Evolutionary conservation across 306 rosid genomes (phyloP), one percentile per base, ranked within the genome.

Genomic region (Amphicarpaea edgeworthii): DNA sequence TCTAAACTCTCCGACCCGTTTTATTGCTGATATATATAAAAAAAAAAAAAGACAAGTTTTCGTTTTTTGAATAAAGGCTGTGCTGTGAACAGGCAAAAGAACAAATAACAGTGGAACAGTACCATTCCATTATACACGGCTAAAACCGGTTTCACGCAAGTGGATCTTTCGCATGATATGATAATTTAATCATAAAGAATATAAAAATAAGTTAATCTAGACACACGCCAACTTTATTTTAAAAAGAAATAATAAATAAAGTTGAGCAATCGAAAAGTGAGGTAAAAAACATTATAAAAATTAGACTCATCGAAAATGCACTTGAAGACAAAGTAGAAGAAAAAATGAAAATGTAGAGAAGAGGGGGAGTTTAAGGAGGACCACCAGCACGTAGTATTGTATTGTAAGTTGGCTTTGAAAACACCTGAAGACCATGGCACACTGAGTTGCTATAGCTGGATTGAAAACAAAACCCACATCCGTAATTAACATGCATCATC

Each of bases 401-500:
- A n/a, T n/a, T 61, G 20, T 59, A 58, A 58, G 64, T 12, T 12
- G 0, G 64, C 21, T 50, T 76, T 16, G 60, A 59, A 81, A 72
- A 40, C 82, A 77, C 77, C 82, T 76, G 88, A 82, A 73, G 76
- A 64, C 76, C 45, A 68, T 2, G n/a, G 21, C 20, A 61, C 20
- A 50, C 15, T 61, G 75, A 66, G 84, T 84, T 61, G 68, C 82
- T 40, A 37, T 45, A 20, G 53, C 69, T 65, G 12, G 16, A 8
- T 57, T 68, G 42, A 59, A 67, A 64, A 64, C 68, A 26, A 53
- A 68, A 54, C 54, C 20, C 26, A 54, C 81, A 75, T 87, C 85
- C 83, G 72, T n/a, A n/a, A n/a, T n/a, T n/a, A n/a, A n/a, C n/a
- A n/a, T n/a, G n/a, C n/a, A n/a, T 80, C 85, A 76, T 80, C 40